These are phyloP conservation scores for Murraya koenigii DNA, from an alignment of 345 rosid genomes.

Conservation along the genomic window DNA sequence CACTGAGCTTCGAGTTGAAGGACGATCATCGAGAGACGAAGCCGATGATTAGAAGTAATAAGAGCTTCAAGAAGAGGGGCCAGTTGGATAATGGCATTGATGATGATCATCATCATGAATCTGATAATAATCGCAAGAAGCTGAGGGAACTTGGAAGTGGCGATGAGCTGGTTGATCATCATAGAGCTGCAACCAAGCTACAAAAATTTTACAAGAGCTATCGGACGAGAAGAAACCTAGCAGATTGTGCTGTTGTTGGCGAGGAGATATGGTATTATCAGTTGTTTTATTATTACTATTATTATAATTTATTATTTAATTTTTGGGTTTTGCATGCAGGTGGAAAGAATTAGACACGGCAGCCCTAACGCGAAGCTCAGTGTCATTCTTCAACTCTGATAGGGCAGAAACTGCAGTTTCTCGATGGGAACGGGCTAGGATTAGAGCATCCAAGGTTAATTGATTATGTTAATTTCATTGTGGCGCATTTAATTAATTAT, in stretches of 20 bases:
- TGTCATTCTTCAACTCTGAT: slow-evolving; percentile 31
- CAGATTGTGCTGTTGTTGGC: slow-evolving; percentile 28
- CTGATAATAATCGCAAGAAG: not conserved
- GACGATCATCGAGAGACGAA: not conserved
- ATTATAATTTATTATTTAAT: not conserved
- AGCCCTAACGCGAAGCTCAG: slow-evolving; percentile 30
- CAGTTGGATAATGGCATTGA: not conserved
- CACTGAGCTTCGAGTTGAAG: not conserved
- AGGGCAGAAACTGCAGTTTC: slow-evolving; percentile 39
- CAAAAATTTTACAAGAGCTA: slow-evolving; percentile 35
- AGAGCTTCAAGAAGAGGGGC: slow-evolving; percentile 13
- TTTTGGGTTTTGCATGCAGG: slow-evolving; percentile 19
- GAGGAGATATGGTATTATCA: slow-evolving; percentile 30
- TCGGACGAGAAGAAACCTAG: slow-evolving; percentile 31
- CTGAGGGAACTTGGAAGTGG: not conserved
- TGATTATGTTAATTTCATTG: no score
- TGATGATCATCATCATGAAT: not conserved
- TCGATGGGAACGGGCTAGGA: slow-evolving; percentile 44
- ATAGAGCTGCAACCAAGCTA: slow-evolving; percentile 20
- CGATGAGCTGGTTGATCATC: not conserved
- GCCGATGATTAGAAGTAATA: not conserved
- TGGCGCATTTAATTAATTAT: no score
- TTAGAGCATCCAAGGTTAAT: slow-evolving; percentile 41
- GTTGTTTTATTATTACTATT: not conserved
- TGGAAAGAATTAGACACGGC: slow-evolving; percentile 31